Base-by-base conservation (phyloP, 2,329 filamentous ascomycete genomes). In the Venturia aucupariae region DNA sequence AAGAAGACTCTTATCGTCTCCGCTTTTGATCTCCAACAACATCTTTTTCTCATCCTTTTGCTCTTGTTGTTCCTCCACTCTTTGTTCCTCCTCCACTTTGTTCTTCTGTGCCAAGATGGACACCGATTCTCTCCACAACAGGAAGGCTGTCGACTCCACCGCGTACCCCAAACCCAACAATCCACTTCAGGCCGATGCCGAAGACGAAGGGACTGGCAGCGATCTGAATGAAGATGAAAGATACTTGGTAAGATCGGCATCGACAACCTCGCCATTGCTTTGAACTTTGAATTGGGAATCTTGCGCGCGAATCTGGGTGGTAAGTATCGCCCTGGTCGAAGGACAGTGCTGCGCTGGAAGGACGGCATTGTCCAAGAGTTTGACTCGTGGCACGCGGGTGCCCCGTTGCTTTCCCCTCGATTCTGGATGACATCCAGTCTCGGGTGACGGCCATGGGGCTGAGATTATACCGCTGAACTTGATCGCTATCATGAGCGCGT, bases 401-500 rank as follows among this genome's bases (percentile, higher is more conserved):
- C 38, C 64, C 64, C 48, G 22, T 61, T 46, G 44, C 64, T 60
- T 32, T n/a, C 15, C 51, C 46, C 30, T 55, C 7, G 19, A 24
- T 39, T 42, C 57, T 62, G 44, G 17, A 41, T 10, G 2, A 30
- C 19, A n/a, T 27, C 44, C 48, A 54, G 32, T 60, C 8, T 30
- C n/a, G 2, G 44, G 32, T 44, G 60, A 60, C 57, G 64, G 64
- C 55, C 39, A 60, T 27, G 51, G 59, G 64, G 57, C 64, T 65
- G 64, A 65, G 64, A 65, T 65, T 41, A 65, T 65, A 65, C 64
- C 64, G 64, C 64, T 42, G 64, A 65, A 65, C 64, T 65, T 65
- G 64, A 65, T 63, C 64, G 64, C 64, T 65, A 65, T 65, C 60
- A 65, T 65, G 64, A 65, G 64, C 64, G 64, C 64, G 64, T 63